A percentile compares a stretch with the other conserved stretches of the same genome.
These are phyloP conservation scores for Boletales sp. DNA, from an alignment of 768 basidiomycete species.

Conservation along the genomic window DNA sequence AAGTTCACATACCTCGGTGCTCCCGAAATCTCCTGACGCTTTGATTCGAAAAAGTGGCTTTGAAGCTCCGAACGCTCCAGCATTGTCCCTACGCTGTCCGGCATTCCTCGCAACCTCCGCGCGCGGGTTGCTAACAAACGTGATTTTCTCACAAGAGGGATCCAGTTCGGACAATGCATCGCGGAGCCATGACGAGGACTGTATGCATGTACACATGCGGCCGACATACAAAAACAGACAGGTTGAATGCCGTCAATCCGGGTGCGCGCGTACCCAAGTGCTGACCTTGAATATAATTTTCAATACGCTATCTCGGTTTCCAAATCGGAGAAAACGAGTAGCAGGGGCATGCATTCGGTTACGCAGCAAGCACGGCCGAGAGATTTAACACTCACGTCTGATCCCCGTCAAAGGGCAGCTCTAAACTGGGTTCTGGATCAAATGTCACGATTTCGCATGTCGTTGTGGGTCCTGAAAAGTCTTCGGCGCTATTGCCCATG, in stretches of 20 bases:
- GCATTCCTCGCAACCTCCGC: constrained; percentile 17
- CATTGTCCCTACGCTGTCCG: constrained; percentile 11
- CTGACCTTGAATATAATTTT: constrained; percentile 83
- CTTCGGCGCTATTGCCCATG: constrained; percentile 57
- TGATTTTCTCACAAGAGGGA: constrained; percentile 80
- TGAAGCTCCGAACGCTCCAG: neutral
- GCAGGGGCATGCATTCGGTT: constrained; percentile 5
- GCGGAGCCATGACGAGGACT: constrained; percentile 85
- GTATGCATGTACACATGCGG: constrained; percentile 11
- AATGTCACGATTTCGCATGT: constrained; percentile 85
- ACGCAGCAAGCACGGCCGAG: neutral
- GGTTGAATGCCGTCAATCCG: neutral
- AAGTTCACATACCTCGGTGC: constrained; percentile 60
- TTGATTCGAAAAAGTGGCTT: constrained; percentile 77
- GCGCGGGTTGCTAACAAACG: constrained; percentile 75
- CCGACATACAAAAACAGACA: neutral
- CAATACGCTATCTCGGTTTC: constrained; percentile 46
- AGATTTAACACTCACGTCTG: constrained; percentile 42
- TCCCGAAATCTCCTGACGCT: constrained; percentile 79
- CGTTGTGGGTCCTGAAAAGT: constrained; percentile 77
- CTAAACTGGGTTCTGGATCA: constrained; percentile 76
- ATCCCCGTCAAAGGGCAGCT: constrained; percentile 72
- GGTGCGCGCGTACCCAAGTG: neutral
- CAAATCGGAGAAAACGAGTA: neutral
- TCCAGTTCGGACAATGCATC: constrained; percentile 92